phyloP scores from a whole-genome alignment of 2,329 filamentous ascomycete genomes.

The Ceratocystis diversiconidia region DNA sequence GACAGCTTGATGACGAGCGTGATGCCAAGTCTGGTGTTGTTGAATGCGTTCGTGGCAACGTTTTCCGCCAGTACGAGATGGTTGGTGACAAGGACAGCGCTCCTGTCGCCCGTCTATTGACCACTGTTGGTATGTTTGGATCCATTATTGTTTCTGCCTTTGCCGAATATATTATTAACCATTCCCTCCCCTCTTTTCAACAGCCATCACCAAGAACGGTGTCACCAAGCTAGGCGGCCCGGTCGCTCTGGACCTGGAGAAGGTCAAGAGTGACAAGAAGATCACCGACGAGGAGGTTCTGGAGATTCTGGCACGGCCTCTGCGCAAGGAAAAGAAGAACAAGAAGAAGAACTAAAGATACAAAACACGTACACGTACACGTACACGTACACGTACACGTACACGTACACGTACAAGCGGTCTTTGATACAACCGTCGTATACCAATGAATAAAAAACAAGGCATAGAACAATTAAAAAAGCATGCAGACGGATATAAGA shows the following conservation, averaged over 20 bases:
- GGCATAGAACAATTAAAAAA: neutral
- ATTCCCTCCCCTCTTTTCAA: slow-evolving; percentile 2
- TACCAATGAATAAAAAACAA: slow-evolving; percentile 15
- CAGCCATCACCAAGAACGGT: slow-evolving; percentile 96
- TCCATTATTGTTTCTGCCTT: neutral
- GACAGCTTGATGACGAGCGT: slow-evolving; percentile 92
- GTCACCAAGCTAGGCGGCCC: slow-evolving; percentile 72
- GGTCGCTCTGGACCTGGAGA: slow-evolving; percentile 59
- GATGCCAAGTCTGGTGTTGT: slow-evolving; percentile 90
- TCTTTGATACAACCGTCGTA: neutral
- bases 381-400: neutral
- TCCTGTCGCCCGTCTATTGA: slow-evolving; percentile 74
- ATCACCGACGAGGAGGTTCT: slow-evolving; percentile 91
- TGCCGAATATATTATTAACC: slow-evolving; percentile 13
- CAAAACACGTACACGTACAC: neutral
- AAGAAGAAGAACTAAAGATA: slow-evolving; percentile 48
- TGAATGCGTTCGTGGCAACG: slow-evolving; percentile 84
- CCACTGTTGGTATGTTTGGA: slow-evolving; percentile 67
- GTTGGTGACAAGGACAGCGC: slow-evolving; percentile 84
- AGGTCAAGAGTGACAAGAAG: slow-evolving; percentile 93
- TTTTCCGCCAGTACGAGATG: slow-evolving; percentile 91
- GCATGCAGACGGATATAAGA: neutral
- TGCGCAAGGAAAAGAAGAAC: slow-evolving; percentile 88
- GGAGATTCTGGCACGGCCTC: slow-evolving; percentile 80
- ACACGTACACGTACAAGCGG: neutral